Percentiles rank a stretch among this genome's conserved stretches.
Evolutionary conservation across 2,329 filamentous ascomycete genomes (phyloP).

Genomic region (Bipolaris cookei): DNA sequence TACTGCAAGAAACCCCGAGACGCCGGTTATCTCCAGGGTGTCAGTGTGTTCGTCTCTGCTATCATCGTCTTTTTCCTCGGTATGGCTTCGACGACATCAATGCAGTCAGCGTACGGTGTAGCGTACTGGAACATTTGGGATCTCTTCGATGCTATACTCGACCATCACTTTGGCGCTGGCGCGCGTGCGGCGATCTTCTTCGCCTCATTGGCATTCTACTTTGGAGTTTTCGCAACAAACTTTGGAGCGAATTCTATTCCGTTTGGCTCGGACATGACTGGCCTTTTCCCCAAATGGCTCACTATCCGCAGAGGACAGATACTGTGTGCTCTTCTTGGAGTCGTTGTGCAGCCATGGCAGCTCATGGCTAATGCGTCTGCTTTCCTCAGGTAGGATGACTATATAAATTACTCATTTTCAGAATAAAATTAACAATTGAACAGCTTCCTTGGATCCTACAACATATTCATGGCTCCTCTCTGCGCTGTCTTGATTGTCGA

Average conservation of each 20-base stretch:
- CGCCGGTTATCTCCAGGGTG: slow-evolving; percentile 40
- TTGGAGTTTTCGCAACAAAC: slow-evolving; percentile 54
- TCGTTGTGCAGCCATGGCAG: slow-evolving; percentile 52
- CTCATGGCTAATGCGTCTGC: slow-evolving; percentile 50
- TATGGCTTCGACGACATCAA: slow-evolving; percentile 48
- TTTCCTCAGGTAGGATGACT: slow-evolving; percentile 42
- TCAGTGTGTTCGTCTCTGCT: slow-evolving; percentile 49
- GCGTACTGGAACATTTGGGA: slow-evolving; percentile 57
- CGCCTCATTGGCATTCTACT: slow-evolving; percentile 44
- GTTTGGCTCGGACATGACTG: slow-evolving; percentile 52
- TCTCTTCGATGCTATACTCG: slow-evolving; percentile 53
- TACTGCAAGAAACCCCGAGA: slow-evolving; percentile 47
- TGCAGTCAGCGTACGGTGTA: slow-evolving; percentile 45
- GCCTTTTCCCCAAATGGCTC: slow-evolving; percentile 52
- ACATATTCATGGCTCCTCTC: slow-evolving; percentile 53
- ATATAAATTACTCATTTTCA: background rate
- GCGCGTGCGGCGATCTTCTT: slow-evolving; percentile 52
- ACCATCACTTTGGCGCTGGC: slow-evolving; percentile 48
- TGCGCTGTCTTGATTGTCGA: slow-evolving; percentile 49
- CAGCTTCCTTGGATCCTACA: slow-evolving; percentile 53
- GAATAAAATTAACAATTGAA: slow-evolving; percentile 5
- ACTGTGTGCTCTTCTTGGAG: slow-evolving; percentile 48
- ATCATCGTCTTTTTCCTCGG: slow-evolving; percentile 52
- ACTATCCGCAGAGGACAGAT: slow-evolving; percentile 54
- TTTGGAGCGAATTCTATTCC: slow-evolving; percentile 52